phyloP scores from a whole-genome alignment of 225 moss, liverwort and hornwort species.

The Pseudoscleropodium purum region DNA sequence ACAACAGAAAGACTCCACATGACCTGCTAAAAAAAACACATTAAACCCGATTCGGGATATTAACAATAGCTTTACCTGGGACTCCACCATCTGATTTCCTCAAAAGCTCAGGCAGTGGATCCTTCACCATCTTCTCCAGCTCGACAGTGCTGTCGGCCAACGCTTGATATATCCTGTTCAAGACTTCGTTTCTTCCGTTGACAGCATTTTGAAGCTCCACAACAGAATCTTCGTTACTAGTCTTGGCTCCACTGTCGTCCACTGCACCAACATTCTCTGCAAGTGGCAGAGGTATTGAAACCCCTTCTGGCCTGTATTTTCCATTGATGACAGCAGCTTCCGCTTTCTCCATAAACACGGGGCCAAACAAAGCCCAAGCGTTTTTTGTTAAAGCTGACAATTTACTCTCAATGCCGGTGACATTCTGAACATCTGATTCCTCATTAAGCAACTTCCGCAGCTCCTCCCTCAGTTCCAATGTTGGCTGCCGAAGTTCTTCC shows the following conservation, averaged over 20 bases:
- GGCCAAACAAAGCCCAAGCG: conserved; percentile 20
- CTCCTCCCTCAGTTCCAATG: conserved; percentile 12
- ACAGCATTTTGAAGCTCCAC: not conserved
- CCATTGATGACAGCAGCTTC: conserved; percentile 16
- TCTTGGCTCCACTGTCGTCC: not conserved
- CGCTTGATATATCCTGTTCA: not conserved
- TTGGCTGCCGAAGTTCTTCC: conserved; percentile 11
- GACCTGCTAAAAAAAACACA: not conserved
- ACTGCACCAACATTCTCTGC: not conserved
- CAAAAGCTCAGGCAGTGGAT: conserved; percentile 46
- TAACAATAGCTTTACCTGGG: not conserved
- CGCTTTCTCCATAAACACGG: conserved; percentile 17
- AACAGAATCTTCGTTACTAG: not conserved
- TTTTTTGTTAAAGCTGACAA: not conserved
- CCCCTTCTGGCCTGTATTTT: conserved; percentile 12
- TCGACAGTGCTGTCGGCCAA: not conserved
- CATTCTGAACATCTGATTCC: not conserved
- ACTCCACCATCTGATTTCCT: not conserved
- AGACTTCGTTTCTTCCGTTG: not conserved
- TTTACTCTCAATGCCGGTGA: not conserved
- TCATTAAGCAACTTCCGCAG: not conserved
- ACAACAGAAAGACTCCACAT: not conserved
- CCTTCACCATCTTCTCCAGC: conserved; percentile 17
- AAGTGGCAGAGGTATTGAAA: not conserved
- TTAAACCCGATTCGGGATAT: not conserved